Evolutionary conservation across 495 filamentous ascomycete species (phyloP).

Genomic region (Oidiodendron maius): DNA sequence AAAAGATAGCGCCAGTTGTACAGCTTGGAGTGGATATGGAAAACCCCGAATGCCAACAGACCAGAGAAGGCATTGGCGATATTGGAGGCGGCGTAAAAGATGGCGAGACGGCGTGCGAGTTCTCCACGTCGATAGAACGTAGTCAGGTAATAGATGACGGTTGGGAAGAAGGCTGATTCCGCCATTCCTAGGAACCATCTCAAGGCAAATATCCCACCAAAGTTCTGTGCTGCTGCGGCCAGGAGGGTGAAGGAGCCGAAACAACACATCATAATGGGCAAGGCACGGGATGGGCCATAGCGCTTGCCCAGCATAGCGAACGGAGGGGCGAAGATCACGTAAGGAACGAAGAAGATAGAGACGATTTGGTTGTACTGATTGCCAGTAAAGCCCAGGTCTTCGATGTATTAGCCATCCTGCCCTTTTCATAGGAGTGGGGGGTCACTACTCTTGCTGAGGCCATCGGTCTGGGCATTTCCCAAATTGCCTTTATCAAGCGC

Average conservation of each 20-base stretch:
- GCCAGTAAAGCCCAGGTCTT: conserved; percentile 49
- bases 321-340: conserved; percentile 36
- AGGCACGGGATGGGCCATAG: conserved; percentile 51
- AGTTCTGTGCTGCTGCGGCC: conserved; percentile 48
- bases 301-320: conserved; percentile 63
- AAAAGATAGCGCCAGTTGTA: conserved; percentile 69
- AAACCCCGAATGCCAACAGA: conserved; percentile 68
- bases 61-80: conserved; percentile 72
- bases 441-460: too few species aligned
- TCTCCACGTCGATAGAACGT: conserved; percentile 72
- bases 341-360: conserved; percentile 70
- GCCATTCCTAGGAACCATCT: conserved; percentile 66
- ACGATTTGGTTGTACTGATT: conserved; percentile 67
- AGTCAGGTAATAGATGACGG: conserved; percentile 49
- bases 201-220: conserved; percentile 59
- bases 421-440: too few species aligned
- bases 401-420: too few species aligned
- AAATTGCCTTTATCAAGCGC: conserved; percentile 54
- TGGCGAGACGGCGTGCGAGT: conserved; percentile 65
- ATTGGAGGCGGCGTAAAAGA: conserved; percentile 73
- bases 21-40: conserved; percentile 52
- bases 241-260: conserved; percentile 11
- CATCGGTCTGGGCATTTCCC: conserved; percentile 60
- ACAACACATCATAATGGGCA: conserved; percentile 62
- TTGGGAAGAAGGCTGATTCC: conserved; percentile 69